A percentile compares a stretch with the other conserved stretches of the same genome.
phyloP scores from a whole-genome alignment of 805 yeast genomes.

The Dipodascopsis tothii region DNA sequence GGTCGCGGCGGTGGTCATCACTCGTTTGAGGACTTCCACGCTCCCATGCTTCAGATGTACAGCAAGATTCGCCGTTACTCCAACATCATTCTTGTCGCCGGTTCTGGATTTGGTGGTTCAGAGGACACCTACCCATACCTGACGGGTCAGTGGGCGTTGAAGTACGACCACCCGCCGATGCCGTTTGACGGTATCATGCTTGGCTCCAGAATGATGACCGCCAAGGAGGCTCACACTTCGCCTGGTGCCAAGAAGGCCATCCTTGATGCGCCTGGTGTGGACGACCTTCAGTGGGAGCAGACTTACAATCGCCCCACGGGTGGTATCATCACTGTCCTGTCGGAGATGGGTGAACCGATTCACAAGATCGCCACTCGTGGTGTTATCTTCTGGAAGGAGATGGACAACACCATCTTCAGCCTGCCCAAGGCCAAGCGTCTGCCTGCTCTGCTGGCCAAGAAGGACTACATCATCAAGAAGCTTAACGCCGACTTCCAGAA shows the following conservation, averaged over 20 bases:
- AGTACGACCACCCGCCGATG: constrained; percentile 91
- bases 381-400: constrained; percentile 90
- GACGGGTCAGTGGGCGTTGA: constrained; percentile 92
- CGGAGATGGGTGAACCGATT: constrained; percentile 99
- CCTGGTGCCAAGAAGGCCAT: constrained; percentile 90
- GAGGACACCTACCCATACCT: constrained; percentile 96
- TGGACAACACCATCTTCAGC: constrained; percentile 87
- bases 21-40: constrained; percentile 98
- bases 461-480: constrained; percentile 72
- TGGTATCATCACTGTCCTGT: constrained; percentile 90
- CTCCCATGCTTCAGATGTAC: constrained; percentile 93
- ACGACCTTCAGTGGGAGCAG: constrained; percentile 83
- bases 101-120: constrained; percentile 96
- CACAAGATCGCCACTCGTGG: constrained; percentile 98
- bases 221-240: constrained; percentile 91
- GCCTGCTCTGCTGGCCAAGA: constrained; percentile 74
- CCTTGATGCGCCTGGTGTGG: constrained; percentile 83
- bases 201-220: constrained; percentile 96
- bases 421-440: constrained; percentile 76
- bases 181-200: constrained; percentile 96
- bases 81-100: constrained; percentile 87
- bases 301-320: constrained; percentile 94
- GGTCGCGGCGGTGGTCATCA: constrained; percentile 99
- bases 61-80: constrained; percentile 84
- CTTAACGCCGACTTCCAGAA: constrained; percentile 94